These are phyloP conservation scores for Chlorella sp. DNA, from an alignment of 139 green algal species.

Conservation along the genomic window DNA sequence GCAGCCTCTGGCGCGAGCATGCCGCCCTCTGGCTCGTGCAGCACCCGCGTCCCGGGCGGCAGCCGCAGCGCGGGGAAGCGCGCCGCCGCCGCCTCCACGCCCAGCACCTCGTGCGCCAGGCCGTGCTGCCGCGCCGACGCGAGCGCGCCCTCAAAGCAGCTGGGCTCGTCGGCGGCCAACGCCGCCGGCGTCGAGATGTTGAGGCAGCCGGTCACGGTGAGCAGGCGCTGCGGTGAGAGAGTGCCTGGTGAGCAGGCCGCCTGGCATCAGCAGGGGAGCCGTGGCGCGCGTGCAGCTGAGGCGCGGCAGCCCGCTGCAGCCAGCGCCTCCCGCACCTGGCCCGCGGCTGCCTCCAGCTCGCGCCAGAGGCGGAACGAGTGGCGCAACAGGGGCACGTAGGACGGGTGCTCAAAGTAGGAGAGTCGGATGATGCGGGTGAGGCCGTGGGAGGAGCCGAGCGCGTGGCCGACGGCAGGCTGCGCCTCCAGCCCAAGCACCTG, in stretches of 20 bases:
- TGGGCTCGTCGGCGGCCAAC: background rate
- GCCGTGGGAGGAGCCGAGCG: conserved; percentile 54
- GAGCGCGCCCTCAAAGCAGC: conserved; percentile 42
- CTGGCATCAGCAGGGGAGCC: no score
- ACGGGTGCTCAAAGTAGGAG: conserved; percentile 54
- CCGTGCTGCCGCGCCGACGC: conserved; percentile 25
- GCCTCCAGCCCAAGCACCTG: conserved; percentile 66
- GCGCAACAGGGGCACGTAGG: conserved; percentile 59
- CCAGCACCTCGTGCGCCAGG: conserved; percentile 65
- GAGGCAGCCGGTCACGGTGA: conserved; percentile 44
- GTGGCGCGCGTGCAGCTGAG: no score
- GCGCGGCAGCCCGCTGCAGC: no score
- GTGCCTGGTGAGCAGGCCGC: no score
- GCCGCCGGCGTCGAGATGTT: conserved; percentile 2
- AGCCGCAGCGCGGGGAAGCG: conserved; percentile 61
- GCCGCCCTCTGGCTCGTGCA: conserved; percentile 67
- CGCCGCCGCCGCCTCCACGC: conserved; percentile 38
- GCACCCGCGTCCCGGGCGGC: conserved; percentile 31
- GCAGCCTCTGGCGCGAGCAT: conserved; percentile 68
- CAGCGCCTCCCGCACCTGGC: conserved; percentile 21
- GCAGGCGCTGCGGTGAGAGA: conserved; percentile 28
- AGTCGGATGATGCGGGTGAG: conserved; percentile 64
- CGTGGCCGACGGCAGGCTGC: conserved; percentile 47
- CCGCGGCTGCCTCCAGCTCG: conserved; percentile 46
- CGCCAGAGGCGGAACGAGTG: conserved; percentile 50